These are phyloP conservation scores for Panaeolus cyanescens DNA, from an alignment of 768 basidiomycete genomes.

Conservation along the genomic window DNA sequence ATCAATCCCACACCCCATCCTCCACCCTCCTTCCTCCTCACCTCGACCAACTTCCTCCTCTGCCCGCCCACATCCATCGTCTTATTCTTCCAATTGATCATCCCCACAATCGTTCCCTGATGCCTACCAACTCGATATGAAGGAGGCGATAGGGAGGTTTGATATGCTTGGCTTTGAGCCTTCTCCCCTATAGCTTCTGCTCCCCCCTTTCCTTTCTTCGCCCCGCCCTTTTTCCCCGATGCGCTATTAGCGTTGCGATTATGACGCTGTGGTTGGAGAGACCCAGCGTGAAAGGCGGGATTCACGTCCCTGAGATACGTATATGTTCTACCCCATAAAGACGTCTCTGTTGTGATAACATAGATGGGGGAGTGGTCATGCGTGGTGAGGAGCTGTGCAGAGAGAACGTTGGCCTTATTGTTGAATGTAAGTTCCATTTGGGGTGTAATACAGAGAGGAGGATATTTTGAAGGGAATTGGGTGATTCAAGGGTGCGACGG, in stretches of 20 bases:
- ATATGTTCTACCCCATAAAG: constrained; percentile 41
- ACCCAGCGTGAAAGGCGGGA: constrained; percentile 29
- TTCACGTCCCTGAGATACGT: constrained; percentile 51
- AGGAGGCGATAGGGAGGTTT: too few relatives aligned
- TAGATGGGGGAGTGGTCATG: constrained; percentile 50
- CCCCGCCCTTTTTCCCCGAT: constrained; percentile 14
- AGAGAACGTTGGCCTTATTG: constrained; percentile 51
- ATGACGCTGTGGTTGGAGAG: too few relatives aligned
- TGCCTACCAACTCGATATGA: too few relatives aligned
- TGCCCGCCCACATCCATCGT: constrained; percentile 46
- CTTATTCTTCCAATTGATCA: constrained; percentile 54
- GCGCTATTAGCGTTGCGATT: too few relatives aligned
- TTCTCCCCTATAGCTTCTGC: too few relatives aligned
- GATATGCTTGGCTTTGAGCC: too few relatives aligned
- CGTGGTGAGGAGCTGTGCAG: constrained; percentile 39
- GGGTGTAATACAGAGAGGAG: neutral
- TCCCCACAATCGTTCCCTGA: constrained; percentile 37
- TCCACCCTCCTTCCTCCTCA: constrained; percentile 32
- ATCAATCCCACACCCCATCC: neutral
- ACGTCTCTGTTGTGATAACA: constrained; percentile 42
- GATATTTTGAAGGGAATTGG: neutral
- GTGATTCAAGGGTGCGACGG: neutral
- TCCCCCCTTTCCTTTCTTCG: neutral
- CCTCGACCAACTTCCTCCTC: constrained; percentile 38
- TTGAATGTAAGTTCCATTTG: constrained; percentile 56